Percentiles rank a stretch among this genome's conserved stretches.
These are phyloP conservation scores for Jamesozyma jinghongensis DNA, from an alignment of 805 yeast species.

Conservation along the genomic window DNA sequence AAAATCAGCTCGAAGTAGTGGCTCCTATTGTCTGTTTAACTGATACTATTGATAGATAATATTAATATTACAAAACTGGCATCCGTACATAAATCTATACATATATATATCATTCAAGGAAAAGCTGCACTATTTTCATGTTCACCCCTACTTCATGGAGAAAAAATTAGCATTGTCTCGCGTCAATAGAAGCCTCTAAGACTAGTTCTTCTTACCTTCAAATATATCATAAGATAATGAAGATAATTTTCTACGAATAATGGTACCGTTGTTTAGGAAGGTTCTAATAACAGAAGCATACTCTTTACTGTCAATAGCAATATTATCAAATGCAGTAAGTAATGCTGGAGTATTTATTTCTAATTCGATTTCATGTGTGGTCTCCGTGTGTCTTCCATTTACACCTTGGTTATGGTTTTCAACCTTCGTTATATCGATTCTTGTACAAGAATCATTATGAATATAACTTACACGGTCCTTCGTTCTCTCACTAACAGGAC, in stretches of 20 bases:
- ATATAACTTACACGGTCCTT: conserved; percentile 66
- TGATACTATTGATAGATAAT: background rate
- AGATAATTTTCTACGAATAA: conserved; percentile 31
- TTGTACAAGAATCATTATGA: conserved; percentile 66
- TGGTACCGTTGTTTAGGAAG: conserved; percentile 51
- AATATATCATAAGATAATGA: conserved; percentile 29
- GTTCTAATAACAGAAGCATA: conserved; percentile 52
- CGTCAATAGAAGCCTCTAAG: too few species aligned
- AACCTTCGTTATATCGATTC: conserved; percentile 65
- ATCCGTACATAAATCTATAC: background rate
- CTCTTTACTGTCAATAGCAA: conserved; percentile 39
- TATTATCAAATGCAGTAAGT: conserved; percentile 33
- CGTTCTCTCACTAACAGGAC: conserved; percentile 50
- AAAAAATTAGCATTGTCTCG: too few species aligned
- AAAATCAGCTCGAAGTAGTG: too few species aligned
- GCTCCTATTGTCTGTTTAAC: background rate
- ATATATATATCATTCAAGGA: background rate
- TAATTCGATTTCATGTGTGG: conserved; percentile 40
- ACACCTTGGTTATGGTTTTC: conserved; percentile 20
- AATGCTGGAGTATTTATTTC: conserved; percentile 41
- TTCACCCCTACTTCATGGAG: too few species aligned
- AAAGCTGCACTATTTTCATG: background rate
- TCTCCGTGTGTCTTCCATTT: conserved; percentile 20
- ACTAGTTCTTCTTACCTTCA: conserved; percentile 29
- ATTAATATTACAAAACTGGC: background rate